Evolutionary conservation across 495 filamentous ascomycete species (phyloP).

Genomic region (Penicillium arizonense): DNA sequence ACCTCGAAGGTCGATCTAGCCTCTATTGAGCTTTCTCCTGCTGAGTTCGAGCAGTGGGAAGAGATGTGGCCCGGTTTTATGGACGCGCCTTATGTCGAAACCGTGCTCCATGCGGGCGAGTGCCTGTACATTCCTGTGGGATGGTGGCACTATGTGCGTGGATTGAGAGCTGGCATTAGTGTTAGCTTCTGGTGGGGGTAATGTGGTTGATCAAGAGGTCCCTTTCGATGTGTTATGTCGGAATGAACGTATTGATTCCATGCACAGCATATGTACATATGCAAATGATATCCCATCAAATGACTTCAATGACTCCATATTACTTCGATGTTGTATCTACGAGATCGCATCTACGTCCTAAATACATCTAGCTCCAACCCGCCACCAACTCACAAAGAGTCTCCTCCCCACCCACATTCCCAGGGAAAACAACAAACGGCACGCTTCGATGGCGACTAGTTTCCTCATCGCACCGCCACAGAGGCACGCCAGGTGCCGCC

Average conservation of each 20-base stretch:
- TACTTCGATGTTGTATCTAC: background rate
- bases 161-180: conserved; percentile 83
- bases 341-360: background rate
- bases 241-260: background rate
- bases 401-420: conserved; percentile 52
- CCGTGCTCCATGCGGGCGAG: conserved; percentile 76
- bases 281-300: background rate
- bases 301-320: too few species aligned
- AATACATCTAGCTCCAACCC: conserved; percentile 27
- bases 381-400: conserved; percentile 42
- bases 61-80: conserved; percentile 55
- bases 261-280: background rate
- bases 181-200: conserved; percentile 95
- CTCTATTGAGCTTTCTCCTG: conserved; percentile 43
- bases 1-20: conserved; percentile 77
- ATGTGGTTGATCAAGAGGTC: background rate
- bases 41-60: conserved; percentile 50
- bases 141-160: conserved; percentile 98
- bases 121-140: conserved; percentile 88
- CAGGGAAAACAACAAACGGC: conserved; percentile 56
- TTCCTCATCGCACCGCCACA: conserved; percentile 54
- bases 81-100: conserved; percentile 70
- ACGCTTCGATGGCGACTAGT: conserved; percentile 44
- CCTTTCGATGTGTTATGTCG: background rate
- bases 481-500: conserved; percentile 52